These are phyloP conservation scores for Astrocystis sublimbata DNA, from an alignment of 495 filamentous ascomycete species.

Conservation along the genomic window DNA sequence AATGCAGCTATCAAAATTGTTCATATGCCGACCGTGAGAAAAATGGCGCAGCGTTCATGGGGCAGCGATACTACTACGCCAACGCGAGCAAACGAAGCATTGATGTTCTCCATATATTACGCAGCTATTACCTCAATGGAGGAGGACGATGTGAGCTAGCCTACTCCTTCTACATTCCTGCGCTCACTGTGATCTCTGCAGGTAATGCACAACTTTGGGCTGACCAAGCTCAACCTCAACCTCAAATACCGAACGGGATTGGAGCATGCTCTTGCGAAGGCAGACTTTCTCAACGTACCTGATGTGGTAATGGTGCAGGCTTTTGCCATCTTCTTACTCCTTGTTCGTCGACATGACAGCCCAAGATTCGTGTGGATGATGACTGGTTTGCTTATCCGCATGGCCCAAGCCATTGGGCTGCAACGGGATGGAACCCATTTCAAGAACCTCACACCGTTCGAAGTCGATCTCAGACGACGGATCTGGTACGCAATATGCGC, in stretches of 20 bases:
- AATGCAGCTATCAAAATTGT: constrained; percentile 51
- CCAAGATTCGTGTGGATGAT: constrained; percentile 57
- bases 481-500: constrained; percentile 49
- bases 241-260: constrained; percentile 55
- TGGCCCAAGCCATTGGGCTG: constrained; percentile 52
- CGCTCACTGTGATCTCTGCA: constrained; percentile 22
- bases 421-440: constrained; percentile 47
- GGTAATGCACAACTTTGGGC: constrained; percentile 52
- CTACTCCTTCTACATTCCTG: neutral
- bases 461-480: constrained; percentile 50
- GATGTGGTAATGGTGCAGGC: constrained; percentile 50
- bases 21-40: constrained; percentile 54
- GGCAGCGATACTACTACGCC: constrained; percentile 35
- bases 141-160: constrained; percentile 48
- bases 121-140: constrained; percentile 59
- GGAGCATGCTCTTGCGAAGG: constrained; percentile 56
- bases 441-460: constrained; percentile 46
- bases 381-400: constrained; percentile 50
- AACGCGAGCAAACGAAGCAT: constrained; percentile 52
- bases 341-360: constrained; percentile 52
- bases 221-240: constrained; percentile 50
- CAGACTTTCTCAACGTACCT: constrained; percentile 51
- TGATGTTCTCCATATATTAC: constrained; percentile 64
- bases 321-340: constrained; percentile 48
- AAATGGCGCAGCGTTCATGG: constrained; percentile 45